Base-by-base conservation (phyloP, 768 basidiomycete genomes). In the Hysterangium stoloniferum region DNA sequence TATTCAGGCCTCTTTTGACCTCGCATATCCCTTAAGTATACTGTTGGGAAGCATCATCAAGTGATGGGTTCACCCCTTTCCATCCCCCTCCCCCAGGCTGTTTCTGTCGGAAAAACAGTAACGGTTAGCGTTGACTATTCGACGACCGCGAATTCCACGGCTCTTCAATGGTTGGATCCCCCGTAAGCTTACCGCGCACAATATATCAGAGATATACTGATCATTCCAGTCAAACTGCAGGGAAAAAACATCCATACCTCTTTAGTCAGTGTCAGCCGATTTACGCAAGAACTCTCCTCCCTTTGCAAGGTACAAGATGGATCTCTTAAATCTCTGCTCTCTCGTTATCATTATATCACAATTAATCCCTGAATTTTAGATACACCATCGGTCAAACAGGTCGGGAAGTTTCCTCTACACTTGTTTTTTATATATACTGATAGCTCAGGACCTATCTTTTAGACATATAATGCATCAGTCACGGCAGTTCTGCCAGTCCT, bases 241-340 rank as follows among this genome's bases (percentile, higher is more conserved):
- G 90, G 6, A 90, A 90, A 57, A 68, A 70, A 17, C 85, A 86
- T 62, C 84, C 89, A 0, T 96, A 86, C 66, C 65, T 97, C 13
- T 97, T 93, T 70, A 91, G 88, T 53, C 94, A 96, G 59, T 89
- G 86, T 59, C 92, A 96, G 57, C 89, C 94, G 3, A 95, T 93
- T 57, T 84, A 94, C 61, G 86, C 86, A 2, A 79, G 93, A 25
- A 75, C 82, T 3, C 65, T 95, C 35, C 75, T 78, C 0, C 93
- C 92, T 2, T 60, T 90, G 52, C 91, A 94, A 76, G 85, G 85
- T 79, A 35, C n/a, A n/a, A n/a, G n/a, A n/a, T n/a, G n/a, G n/a
- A n/a, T n/a, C n/a, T n/a, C n/a, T n/a, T n/a, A n/a, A n/a, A n/a
- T 38, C 34, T 20, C 15, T 19, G 17, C 28, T 27, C 13, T 15